phyloP scores from a whole-genome alignment of 768 basidiomycete species.

The Xerocomellus chrysenteron region DNA sequence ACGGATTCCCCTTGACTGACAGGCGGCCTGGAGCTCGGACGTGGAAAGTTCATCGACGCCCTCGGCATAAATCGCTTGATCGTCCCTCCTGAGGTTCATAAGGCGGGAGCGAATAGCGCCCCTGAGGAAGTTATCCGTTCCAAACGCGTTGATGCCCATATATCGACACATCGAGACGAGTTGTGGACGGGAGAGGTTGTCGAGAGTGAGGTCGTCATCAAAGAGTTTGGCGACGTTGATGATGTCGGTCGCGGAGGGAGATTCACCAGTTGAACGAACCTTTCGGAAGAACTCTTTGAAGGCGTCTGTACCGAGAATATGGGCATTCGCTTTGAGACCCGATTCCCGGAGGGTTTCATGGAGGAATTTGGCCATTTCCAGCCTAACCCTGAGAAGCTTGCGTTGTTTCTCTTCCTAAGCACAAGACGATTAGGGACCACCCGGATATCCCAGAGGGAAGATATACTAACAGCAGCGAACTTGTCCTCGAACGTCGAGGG shows the following conservation, averaged over 20 bases:
- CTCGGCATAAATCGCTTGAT: constrained; percentile 88
- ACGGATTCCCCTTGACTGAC: constrained; percentile 91
- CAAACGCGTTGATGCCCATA: constrained; percentile 98
- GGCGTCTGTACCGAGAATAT: constrained; percentile 90
- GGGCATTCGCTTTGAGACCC: constrained; percentile 86
- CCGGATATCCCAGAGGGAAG: neutral
- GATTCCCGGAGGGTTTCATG: constrained; percentile 97
- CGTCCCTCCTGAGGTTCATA: constrained; percentile 82
- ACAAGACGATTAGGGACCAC: neutral
- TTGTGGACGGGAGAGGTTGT: constrained; percentile 98
- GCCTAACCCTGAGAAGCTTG: constrained; percentile 87
- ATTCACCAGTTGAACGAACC: constrained; percentile 94
- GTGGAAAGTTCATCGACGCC: constrained; percentile 90
- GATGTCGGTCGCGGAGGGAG: constrained; percentile 83
- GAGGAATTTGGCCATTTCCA: constrained; percentile 99
- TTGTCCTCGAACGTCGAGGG: constrained; percentile 99
- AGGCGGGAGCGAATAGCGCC: constrained; percentile 86
- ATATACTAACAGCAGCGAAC: constrained; percentile 72
- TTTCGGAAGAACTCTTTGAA: constrained; percentile 99
- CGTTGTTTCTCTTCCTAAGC: constrained; percentile 92
- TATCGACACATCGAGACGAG: constrained; percentile 96
- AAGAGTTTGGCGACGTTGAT: constrained; percentile 96
- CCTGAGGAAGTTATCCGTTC: constrained; percentile 97
- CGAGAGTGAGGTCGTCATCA: constrained; percentile 95
- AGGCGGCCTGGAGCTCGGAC: constrained; percentile 88